These are phyloP conservation scores for Paramecium sexaurelia DNA, from an alignment of 73 alveolate genomes.

Conservation along the genomic window DNA sequence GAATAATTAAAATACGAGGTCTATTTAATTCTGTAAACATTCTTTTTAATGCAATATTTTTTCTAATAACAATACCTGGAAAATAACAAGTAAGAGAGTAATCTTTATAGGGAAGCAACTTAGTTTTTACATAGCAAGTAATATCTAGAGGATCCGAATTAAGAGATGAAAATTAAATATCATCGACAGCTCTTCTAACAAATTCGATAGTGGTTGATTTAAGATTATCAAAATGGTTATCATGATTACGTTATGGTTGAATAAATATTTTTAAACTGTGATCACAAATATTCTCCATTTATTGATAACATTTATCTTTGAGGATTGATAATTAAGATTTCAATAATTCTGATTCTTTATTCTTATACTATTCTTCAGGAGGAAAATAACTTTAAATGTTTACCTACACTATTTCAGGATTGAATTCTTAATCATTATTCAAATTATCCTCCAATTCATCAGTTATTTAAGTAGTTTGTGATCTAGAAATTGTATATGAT, in stretches of 20 bases:
- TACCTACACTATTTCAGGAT: conserved; percentile 8
- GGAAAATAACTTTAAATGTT: not conserved
- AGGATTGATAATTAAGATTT: not conserved
- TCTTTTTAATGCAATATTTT: conserved; percentile 1
- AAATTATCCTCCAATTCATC: not conserved
- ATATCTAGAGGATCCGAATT: conserved; percentile 2
- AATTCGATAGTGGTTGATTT: not conserved
- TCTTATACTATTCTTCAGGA: not conserved
- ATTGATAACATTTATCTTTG: not conserved
- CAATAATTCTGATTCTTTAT: conserved; percentile 20
- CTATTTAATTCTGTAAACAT: conserved; percentile 5
- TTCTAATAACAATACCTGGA: not conserved
- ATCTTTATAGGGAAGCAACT: not conserved
- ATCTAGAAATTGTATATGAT: not conserved
- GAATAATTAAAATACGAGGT: not conserved
- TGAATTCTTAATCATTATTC: conserved; percentile 11
- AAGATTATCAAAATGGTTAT: not conserved
- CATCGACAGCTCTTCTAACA: conserved; percentile 31
- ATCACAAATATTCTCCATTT: conserved; percentile 41
- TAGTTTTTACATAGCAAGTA: not conserved
- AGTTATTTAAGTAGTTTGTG: not conserved
- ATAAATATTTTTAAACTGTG: not conserved
- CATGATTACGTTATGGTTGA: not conserved
- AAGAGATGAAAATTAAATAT: not conserved
- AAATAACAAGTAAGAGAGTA: conserved; percentile 4